Evolutionary conservation across 768 basidiomycete genomes (phyloP), one percentile per base, ranked within the genome.

Genomic region (Podaxis sp.): DNA sequence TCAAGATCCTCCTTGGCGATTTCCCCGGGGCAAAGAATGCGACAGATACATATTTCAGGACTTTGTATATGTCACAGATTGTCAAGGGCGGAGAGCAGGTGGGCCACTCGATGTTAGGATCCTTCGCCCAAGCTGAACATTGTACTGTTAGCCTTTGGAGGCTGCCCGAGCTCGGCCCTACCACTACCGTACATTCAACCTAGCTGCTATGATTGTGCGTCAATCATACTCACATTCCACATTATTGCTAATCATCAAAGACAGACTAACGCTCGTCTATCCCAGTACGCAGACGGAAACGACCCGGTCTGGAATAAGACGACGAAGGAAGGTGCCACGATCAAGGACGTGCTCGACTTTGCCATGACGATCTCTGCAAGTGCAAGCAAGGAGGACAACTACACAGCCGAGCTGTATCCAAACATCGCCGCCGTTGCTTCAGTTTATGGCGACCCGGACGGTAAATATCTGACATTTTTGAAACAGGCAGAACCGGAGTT

Each of bases 181-280:
- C 69, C 87, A 89, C 66, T 88, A 89, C 67, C 79, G 84, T 9
- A 78, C 81, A 0, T 89, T 86, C 72, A 90, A 90, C 63, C 75
- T 88, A 14, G 83, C 82, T 1, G 87, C 85, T 6, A 84, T 88
- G 82, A 83, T 87, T 52, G 85, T 87, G 62, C 68, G 81, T 68
- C 7, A 4, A 50, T 23, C n/a, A 50, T 46, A 10, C 4, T 6
- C n/a, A 40, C 7, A 44, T 54, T 44, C 23, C 36, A 36, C 59
- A 18, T 38, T 25, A 18, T 42, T 28, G 28, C 44, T 28, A 44
- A 27, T 46, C 53, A n/a, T 6, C 7, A 38, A 44, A 25, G 37
- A 7, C 47, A 87, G 84, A 83, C 83, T 5, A 84, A 82, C 62
- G 86, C 84, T 2, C 79, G 81, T 38, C 68, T 89, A 38, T 81